Conservation (phyloP, 192 early-diverging fungal genomes). For the Podochytrium sp. region DNA sequence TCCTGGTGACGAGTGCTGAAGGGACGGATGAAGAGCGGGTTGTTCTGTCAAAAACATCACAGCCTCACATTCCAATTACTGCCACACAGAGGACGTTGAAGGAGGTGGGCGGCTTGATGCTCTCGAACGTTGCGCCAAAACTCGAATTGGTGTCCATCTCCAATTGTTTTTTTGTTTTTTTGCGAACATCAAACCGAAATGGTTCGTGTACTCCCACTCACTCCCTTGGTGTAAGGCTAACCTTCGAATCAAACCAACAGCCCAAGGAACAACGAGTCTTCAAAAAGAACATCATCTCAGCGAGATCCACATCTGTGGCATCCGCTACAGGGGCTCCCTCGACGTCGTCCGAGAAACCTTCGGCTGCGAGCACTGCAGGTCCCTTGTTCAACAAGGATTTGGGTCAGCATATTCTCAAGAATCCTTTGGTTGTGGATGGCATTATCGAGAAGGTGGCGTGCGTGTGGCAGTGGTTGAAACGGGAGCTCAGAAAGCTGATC, state of each 20-base stretch:
- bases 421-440: conserved; percentile 92
- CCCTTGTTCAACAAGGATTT: conserved; percentile 77
- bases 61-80: conserved; percentile 33
- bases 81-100: conserved; percentile 46
- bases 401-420: conserved; percentile 98
- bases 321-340: neutral
- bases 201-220: neutral
- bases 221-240: neutral
- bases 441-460: conserved; percentile 91
- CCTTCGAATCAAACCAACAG: neutral
- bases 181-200: neutral
- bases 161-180: conserved; percentile 13
- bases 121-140: conserved; percentile 9
- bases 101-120: conserved; percentile 21
- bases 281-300: conserved; percentile 12
- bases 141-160: neutral
- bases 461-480: neutral
- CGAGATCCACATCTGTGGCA: neutral
- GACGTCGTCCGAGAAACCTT: neutral
- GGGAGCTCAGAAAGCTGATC: neutral
- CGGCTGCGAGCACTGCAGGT: conserved; percentile 14
- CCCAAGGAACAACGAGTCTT: conserved; percentile 23
- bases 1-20: conserved; percentile 75
- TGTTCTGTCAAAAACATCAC: conserved; percentile 59
- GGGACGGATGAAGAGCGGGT: conserved; percentile 83